A percentile compares a stretch with the other conserved stretches of the same genome.
phyloP scores from a whole-genome alignment of 768 basidiomycete species.

The Clavaria fumosa region DNA sequence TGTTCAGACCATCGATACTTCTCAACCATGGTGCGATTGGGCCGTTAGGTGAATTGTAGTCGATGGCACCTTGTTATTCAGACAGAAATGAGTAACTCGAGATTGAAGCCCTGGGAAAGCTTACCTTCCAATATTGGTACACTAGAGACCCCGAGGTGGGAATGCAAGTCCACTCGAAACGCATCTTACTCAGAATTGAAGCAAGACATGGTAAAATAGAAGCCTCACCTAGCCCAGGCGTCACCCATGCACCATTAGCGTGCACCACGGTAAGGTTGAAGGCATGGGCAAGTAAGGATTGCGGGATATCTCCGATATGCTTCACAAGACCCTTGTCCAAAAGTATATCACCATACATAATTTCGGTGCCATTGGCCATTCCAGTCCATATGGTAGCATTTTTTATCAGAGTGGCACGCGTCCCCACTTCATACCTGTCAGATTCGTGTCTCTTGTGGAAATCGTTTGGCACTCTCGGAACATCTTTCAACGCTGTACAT shows the following conservation, averaged over 20 bases:
- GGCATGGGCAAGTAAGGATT: conserved; percentile 11
- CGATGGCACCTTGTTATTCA: conserved; percentile 24
- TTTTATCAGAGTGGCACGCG: conserved; percentile 44
- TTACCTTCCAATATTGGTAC: too few relatives aligned
- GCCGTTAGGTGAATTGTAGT: conserved; percentile 39
- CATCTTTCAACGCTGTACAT: too few relatives aligned
- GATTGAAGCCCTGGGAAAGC: too few relatives aligned
- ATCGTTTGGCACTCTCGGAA: too few relatives aligned
- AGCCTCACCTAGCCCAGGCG: conserved; percentile 57
- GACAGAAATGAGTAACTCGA: too few relatives aligned
- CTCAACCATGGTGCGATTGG: conserved; percentile 46
- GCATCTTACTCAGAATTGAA: not conserved
- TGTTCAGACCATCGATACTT: conserved; percentile 66
- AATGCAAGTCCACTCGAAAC: conserved; percentile 38
- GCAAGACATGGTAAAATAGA: not conserved
- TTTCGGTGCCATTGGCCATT: conserved; percentile 34
- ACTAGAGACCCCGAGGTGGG: conserved; percentile 52
- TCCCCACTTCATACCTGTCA: conserved; percentile 49
- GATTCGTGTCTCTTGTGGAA: conserved; percentile 21
- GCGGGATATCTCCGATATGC: conserved; percentile 30
- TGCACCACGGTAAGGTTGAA: conserved; percentile 29
- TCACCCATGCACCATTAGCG: conserved; percentile 53
- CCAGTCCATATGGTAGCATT: conserved; percentile 64
- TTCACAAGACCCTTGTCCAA: conserved; percentile 45
- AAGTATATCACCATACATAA: conserved; percentile 41